These are phyloP conservation scores for Limonium bicolor DNA, from an alignment of 148 eudicot genomes.

Conservation along the genomic window DNA sequence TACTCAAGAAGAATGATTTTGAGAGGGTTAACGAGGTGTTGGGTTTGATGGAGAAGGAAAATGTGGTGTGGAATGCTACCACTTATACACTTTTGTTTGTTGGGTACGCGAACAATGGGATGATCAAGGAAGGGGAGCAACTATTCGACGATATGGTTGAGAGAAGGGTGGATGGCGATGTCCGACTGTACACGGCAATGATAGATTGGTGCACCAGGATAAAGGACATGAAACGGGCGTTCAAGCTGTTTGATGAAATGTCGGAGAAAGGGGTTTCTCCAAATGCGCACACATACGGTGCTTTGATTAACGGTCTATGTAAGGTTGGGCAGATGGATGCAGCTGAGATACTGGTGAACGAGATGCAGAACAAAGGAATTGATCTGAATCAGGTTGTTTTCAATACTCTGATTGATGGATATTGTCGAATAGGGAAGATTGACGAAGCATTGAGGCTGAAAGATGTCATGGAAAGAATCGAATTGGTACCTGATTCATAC, in stretches of 20 bases:
- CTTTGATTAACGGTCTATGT: constrained; percentile 62
- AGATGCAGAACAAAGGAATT: constrained; percentile 73
- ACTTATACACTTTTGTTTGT: constrained; percentile 61
- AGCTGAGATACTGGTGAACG: constrained; percentile 39
- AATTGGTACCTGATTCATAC: constrained; percentile 39
- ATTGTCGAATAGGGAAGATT: constrained; percentile 50
- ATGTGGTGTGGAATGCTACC: constrained; percentile 35
- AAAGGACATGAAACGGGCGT: constrained; percentile 53
- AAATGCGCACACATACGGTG: constrained; percentile 53
- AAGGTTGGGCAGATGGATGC: constrained; percentile 64
- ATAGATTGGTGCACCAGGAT: constrained; percentile 37
- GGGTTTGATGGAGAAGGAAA: constrained; percentile 38
- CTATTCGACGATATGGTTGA: constrained; percentile 42
- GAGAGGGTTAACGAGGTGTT: constrained; percentile 22
- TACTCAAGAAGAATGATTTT: constrained; percentile 34
- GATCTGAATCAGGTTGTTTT: constrained; percentile 46
- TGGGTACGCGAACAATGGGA: constrained; percentile 27
- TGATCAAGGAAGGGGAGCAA: constrained; percentile 36
- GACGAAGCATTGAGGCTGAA: constrained; percentile 43
- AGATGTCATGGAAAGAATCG: constrained; percentile 58
- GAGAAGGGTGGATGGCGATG: constrained; percentile 34
- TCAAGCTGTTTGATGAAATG: constrained; percentile 58
- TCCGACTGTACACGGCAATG: constrained; percentile 40
- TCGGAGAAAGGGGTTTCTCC: constrained; percentile 45
- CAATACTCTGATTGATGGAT: constrained; percentile 64